Evolutionary conservation across 345 rosid genomes (phyloP), one percentile per base, ranked within the genome.

Genomic region (Populus euphratica): DNA sequence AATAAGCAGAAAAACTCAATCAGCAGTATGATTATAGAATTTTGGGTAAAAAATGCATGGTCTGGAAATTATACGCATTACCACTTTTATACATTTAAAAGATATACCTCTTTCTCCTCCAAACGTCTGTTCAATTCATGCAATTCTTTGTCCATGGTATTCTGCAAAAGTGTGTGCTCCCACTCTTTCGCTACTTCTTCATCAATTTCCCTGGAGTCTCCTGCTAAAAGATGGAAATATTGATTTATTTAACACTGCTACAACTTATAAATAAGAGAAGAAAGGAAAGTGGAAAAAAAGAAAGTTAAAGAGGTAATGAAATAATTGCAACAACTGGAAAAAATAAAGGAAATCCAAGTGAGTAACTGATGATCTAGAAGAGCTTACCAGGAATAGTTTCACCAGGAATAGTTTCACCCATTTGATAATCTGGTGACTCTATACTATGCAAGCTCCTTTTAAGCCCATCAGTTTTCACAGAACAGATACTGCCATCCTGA

Each of bases 121-220:
- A 96, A 81, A 63, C 94, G 95, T 68, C 88, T 86, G 80, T 96
- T 94, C 76, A 96, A 81, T 79, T 96, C 98, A 74, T 91, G 90
- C 85, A 96, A 84, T 88, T 96, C 98, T 80, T 92, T 89, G 85
- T 96, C 98, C 97, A 96, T 83, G 33, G 94, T 90, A 84, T 90
- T 94, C 80, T 92, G 98, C 81, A 92, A 80, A 73, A 93, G 90
- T n/a, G 92, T 87, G 81, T 96, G 98, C 87, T 96, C 99, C 98
- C 99, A 94, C 82, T 94, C 98, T 80, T 94, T 96, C 25, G 94
- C 91, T 72, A 86, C 94, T 87, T 82, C 85, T 59, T 96, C 98
- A 39, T 93, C 98, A 74, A 91, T 82, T 81, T 93, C 97, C 75
- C 85, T 85, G 38, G 94, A 83, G 83, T 93, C 96, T 73, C 86